Conservation (phyloP, 805 yeast genomes). For the Candida sithepensis region DNA sequence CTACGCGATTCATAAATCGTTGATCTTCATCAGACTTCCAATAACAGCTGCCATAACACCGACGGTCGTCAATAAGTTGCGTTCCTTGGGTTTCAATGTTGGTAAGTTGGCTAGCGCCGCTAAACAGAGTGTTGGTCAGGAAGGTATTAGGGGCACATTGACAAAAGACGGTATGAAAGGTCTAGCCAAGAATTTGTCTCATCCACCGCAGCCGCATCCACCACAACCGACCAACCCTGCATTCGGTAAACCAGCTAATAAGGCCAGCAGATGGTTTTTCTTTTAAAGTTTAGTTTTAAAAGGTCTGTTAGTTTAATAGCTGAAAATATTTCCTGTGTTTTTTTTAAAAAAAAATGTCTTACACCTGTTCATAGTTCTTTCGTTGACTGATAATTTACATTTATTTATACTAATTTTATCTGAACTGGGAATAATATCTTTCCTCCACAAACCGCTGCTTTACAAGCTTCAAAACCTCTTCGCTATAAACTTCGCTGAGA, state of each 20-base stretch:
- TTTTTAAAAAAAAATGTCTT: background rate
- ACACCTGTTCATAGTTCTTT: background rate
- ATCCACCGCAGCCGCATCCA: constrained; percentile 18
- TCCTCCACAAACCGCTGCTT: constrained; percentile 72
- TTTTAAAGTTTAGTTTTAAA: too few relatives aligned
- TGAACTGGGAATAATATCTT: constrained; percentile 59
- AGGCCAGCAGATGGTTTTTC: constrained; percentile 59
- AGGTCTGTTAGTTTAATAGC: too few relatives aligned
- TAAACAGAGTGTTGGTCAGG: constrained; percentile 22
- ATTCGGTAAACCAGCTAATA: constrained; percentile 52
- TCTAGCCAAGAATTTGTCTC: constrained; percentile 22
- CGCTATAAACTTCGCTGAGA: constrained; percentile 59
- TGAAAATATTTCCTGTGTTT: too few relatives aligned
- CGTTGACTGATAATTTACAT: constrained; percentile 3
- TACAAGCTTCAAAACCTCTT: constrained; percentile 54
- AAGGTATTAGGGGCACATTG: constrained; percentile 25
- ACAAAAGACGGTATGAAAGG: constrained; percentile 21
- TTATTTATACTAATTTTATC: constrained; percentile 17
- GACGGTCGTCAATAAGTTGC: constrained; percentile 57
- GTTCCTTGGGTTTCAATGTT: constrained; percentile 76
- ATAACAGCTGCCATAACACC: constrained; percentile 93
- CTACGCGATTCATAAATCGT: constrained; percentile 86
- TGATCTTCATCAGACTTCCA: constrained; percentile 82
- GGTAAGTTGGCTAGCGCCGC: constrained; percentile 46
- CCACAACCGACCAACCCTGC: constrained; percentile 42